Base-by-base conservation (phyloP, 1,284 basidiomycete species). In the Trichosporon ovoides region DNA sequence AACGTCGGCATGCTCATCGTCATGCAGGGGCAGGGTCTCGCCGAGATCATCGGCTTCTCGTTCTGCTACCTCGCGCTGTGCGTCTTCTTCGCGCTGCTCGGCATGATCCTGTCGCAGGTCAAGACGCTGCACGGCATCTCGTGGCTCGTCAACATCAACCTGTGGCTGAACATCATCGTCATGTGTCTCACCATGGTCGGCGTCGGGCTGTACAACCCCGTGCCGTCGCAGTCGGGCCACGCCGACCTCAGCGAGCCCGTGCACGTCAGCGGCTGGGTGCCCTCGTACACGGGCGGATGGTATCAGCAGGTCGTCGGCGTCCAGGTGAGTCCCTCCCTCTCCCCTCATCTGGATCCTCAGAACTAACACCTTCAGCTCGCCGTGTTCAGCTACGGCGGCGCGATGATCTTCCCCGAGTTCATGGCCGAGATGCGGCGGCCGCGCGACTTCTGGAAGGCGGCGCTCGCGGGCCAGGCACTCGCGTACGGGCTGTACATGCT, bases 381-480 rank as follows among this genome's bases (percentile, higher is more conserved):
- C 73, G 84, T 85, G 7, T 77, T 74, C 43, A 69, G 71, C 3
- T 73, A 84, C 58, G 82, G 83, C 49, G 84, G 84, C 38, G 80
- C 83, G 0, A 79, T 79, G 77, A 77, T 81, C 37, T 79, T 78
- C 54, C 73, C 81, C 10, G 83, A 86, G 68, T 82, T 87, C 69
- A 82, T 87, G 81, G 81, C 84, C 1, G 85, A 87, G 71, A 87
- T 87, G 86, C 79, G 82, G 16, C 79, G 84, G 3, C 86, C 85
- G 0, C 82, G 83, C 80, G 85, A 87, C 68, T 87, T 87, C 66
- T 87, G 84, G 83, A 86, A 86, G 69, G 83, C 81, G 34, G 85
- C 85, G 81, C 76, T 81, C 49, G 70, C 74, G 34, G 83, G 84
- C 0, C 84, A 87, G 66, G 49, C 78, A 3, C 70, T 87, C 38